Conservation (phyloP, 2,329 filamentous ascomycete species). For the Paecilomyces fulvus region DNA sequence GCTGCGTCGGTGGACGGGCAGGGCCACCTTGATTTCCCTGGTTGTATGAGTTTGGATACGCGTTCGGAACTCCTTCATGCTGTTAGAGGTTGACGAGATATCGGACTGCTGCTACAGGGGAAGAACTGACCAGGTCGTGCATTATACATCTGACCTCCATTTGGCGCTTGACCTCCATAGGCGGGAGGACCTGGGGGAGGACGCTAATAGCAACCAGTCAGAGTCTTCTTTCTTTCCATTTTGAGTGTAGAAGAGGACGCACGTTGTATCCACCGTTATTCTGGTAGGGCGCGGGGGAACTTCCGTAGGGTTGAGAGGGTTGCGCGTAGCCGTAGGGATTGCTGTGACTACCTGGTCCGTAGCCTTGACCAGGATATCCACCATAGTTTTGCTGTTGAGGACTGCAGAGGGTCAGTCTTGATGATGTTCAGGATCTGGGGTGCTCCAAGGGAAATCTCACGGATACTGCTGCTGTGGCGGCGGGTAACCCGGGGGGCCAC, state of each 20-base stretch:
- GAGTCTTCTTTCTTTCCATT: not conserved
- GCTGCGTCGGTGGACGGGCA: slow-evolving; percentile 55
- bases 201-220: slow-evolving; percentile 6
- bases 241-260: slow-evolving; percentile 12
- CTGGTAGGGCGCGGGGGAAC: slow-evolving; percentile 16
- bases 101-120: not conserved
- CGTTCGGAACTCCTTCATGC: slow-evolving; percentile 18
- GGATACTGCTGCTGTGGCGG: slow-evolving; percentile 37
- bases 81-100: not conserved
- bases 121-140: slow-evolving; percentile 30
- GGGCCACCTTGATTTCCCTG: slow-evolving; percentile 53
- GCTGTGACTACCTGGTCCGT: slow-evolving; percentile 31
- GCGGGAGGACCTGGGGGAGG: slow-evolving; percentile 16
- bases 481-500: slow-evolving; percentile 48
- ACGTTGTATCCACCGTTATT: slow-evolving; percentile 29
- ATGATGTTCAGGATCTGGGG: not conserved
- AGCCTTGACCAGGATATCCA: slow-evolving; percentile 30
- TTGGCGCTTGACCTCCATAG: slow-evolving; percentile 15
- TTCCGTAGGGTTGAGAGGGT: slow-evolving; percentile 25
- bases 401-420: slow-evolving; percentile 3
- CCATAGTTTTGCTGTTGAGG: slow-evolving; percentile 28
- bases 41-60: slow-evolving; percentile 47
- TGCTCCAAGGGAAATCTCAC: slow-evolving; percentile 19
- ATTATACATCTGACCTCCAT: slow-evolving; percentile 30
- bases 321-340: slow-evolving; percentile 36